Evolutionary conservation across 2,329 filamentous ascomycete species (phyloP).

Genomic region (Dothistroma pini): DNA sequence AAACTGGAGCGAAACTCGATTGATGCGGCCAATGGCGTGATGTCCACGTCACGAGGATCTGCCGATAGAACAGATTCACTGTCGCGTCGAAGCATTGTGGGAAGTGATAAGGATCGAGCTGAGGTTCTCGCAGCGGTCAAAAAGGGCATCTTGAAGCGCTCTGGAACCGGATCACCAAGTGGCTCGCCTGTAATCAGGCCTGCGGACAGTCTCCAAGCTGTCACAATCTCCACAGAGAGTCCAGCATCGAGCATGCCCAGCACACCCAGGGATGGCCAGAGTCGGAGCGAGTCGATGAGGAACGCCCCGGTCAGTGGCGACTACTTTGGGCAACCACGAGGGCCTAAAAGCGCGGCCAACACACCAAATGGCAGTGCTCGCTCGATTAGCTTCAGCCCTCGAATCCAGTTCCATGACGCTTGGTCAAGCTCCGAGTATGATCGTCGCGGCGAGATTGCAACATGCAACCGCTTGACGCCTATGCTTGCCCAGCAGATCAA

Average conservation of each 20-base stretch:
- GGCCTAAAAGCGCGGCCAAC: slow-evolving; percentile 72
- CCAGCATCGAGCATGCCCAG: slow-evolving; percentile 82
- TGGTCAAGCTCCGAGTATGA: slow-evolving; percentile 97
- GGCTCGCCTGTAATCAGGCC: slow-evolving; percentile 66
- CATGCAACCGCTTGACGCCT: slow-evolving; percentile 94
- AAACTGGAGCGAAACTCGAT: slow-evolving; percentile 79
- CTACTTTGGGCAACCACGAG: slow-evolving; percentile 83
- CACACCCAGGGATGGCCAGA: slow-evolving; percentile 78
- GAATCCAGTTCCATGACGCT: slow-evolving; percentile 92
- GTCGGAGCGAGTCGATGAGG: slow-evolving; percentile 32
- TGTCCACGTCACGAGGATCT: slow-evolving; percentile 33
- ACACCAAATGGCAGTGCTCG: slow-evolving; percentile 67
- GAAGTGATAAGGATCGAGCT: slow-evolving; percentile 82
- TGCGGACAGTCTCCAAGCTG: slow-evolving; percentile 54
- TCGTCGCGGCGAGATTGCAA: slow-evolving; percentile 90
- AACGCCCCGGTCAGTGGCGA: slow-evolving; percentile 78
- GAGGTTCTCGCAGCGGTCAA: slow-evolving; percentile 89
- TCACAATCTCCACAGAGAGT: slow-evolving; percentile 67
- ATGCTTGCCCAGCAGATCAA: slow-evolving; percentile 99
- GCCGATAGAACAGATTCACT: slow-evolving; percentile 58
- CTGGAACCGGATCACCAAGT: slow-evolving; percentile 57
- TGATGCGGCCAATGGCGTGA: slow-evolving; percentile 52
- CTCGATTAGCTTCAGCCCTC: slow-evolving; percentile 75
- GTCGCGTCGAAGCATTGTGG: slow-evolving; percentile 81
- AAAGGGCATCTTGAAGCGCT: slow-evolving; percentile 94